Evolutionary conservation across 495 filamentous ascomycete species (phyloP).

Genomic region (Polyplosphaeria fusca): DNA sequence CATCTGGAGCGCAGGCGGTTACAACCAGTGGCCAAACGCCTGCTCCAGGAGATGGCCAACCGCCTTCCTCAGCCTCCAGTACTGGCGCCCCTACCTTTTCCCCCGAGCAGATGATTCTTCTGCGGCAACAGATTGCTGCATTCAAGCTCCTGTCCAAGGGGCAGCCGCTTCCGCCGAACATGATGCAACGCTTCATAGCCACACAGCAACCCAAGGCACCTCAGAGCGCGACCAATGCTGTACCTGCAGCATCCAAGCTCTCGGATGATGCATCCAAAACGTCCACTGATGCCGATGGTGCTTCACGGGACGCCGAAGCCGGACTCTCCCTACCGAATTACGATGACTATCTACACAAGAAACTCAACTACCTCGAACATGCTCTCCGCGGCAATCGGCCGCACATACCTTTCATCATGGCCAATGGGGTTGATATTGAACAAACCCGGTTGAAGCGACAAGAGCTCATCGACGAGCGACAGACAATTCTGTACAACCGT

Average conservation of each 20-base stretch:
- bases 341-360: constrained; percentile 46
- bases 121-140: constrained; percentile 74
- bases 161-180: constrained; percentile 64
- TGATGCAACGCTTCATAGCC: constrained; percentile 73
- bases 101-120: constrained; percentile 63
- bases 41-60: constrained; percentile 22
- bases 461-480: constrained; percentile 73
- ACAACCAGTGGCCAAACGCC: constrained; percentile 11
- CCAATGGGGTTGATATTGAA: constrained; percentile 80
- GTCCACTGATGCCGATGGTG: not conserved
- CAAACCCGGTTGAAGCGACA: constrained; percentile 22
- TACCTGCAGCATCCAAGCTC: constrained; percentile 52
- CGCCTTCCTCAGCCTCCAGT: constrained; percentile 36
- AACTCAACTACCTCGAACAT: constrained; percentile 78
- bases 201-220: constrained; percentile 63
- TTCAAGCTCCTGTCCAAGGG: constrained; percentile 83
- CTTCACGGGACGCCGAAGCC: not conserved
- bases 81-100: constrained; percentile 56
- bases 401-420: constrained; percentile 81
- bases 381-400: constrained; percentile 64
- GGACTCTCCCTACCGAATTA: constrained; percentile 54
- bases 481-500: constrained; percentile 83
- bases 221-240: constrained; percentile 55
- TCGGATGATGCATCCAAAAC: constrained; percentile 44
- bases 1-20: constrained; percentile 10